phyloP scores from a whole-genome alignment of 2,329 filamentous ascomycete species.

The Ascomycota sp. region DNA sequence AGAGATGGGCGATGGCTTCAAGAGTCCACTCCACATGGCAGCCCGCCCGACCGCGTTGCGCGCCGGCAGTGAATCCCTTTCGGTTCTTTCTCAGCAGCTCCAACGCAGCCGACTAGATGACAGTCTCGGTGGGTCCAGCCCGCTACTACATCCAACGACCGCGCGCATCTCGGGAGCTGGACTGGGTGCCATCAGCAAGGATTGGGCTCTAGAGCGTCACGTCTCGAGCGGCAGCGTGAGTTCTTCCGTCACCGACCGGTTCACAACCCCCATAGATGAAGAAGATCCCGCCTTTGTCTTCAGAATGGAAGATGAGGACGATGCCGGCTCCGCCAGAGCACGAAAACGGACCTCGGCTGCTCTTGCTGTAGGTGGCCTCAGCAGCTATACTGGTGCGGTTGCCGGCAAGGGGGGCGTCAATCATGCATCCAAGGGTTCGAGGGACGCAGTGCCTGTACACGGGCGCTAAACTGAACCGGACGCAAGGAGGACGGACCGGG shows the following conservation, averaged over 20 bases:
- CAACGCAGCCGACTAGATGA: conserved; percentile 36
- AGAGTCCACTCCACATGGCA: conserved; percentile 15
- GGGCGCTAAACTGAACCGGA: conserved; percentile 9
- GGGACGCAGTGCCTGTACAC: conserved; percentile 10
- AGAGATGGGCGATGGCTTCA: conserved; percentile 21
- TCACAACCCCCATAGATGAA: conserved; percentile 44
- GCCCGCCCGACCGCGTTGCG: conserved; percentile 16
- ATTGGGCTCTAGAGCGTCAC: conserved; percentile 31
- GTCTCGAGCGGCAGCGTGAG: conserved; percentile 38
- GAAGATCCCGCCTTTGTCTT: conserved; percentile 45
- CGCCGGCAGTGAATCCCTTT: conserved; percentile 30
- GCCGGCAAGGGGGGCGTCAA: conserved; percentile 8
- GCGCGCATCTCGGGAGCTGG: conserved; percentile 19
- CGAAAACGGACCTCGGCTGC: conserved; percentile 29
- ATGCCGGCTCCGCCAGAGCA: conserved; percentile 22
- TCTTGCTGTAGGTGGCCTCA: conserved; percentile 16
- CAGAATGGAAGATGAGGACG: conserved; percentile 43
- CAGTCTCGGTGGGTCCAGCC: conserved; percentile 20
- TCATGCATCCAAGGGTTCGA: conserved; percentile 10
- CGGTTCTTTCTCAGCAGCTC: conserved; percentile 40
- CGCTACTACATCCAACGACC: conserved; percentile 29
- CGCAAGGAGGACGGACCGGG: too few relatives aligned
- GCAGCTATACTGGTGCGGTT: conserved; percentile 20
- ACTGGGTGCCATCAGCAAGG: conserved; percentile 18
- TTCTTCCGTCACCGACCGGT: conserved; percentile 31